phyloP scores from a whole-genome alignment of 768 basidiomycete species.

The Kwoniella botswanensis region DNA sequence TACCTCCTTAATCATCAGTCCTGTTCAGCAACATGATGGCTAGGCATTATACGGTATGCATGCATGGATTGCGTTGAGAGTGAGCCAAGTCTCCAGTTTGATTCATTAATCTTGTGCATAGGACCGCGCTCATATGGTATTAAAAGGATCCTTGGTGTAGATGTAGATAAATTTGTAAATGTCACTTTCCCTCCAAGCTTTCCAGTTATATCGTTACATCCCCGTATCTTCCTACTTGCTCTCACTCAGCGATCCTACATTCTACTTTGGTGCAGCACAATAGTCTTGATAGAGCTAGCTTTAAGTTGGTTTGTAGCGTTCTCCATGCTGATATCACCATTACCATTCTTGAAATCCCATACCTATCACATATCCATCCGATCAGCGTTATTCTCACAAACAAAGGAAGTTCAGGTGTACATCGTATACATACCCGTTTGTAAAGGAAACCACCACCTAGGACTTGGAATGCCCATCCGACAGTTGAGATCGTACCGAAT shows the following conservation, averaged over 20 bases:
- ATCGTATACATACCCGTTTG: constrained; percentile 39
- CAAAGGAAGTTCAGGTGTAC: not conserved
- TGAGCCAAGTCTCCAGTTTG: too few relatives aligned
- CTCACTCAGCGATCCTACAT: constrained; percentile 18
- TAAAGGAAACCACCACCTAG: constrained; percentile 54
- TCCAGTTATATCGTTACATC: not conserved
- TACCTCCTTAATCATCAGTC: constrained; percentile 1
- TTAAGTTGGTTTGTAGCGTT: constrained; percentile 48
- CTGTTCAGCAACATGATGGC: too few relatives aligned
- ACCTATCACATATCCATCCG: constrained; percentile 20
- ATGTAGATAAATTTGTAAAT: not conserved
- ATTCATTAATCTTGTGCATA: not conserved
- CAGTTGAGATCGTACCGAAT: constrained; percentile 76
- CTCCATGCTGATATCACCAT: constrained; percentile 53
- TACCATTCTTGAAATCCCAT: constrained; percentile 58
- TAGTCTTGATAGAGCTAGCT: constrained; percentile 45
- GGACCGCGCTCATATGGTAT: not conserved
- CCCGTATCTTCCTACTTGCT: not conserved
- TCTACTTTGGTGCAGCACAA: constrained; percentile 43
- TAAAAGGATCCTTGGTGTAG: not conserved
- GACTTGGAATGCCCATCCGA: constrained; percentile 86
- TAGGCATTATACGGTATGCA: not conserved
- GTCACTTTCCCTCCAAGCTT: not conserved
- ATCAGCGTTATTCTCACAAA: not conserved
- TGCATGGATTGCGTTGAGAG: not conserved